Evolutionary conservation across 208 protist genomes (phyloP).

Genomic region (Sergeia podlipaevii): DNA sequence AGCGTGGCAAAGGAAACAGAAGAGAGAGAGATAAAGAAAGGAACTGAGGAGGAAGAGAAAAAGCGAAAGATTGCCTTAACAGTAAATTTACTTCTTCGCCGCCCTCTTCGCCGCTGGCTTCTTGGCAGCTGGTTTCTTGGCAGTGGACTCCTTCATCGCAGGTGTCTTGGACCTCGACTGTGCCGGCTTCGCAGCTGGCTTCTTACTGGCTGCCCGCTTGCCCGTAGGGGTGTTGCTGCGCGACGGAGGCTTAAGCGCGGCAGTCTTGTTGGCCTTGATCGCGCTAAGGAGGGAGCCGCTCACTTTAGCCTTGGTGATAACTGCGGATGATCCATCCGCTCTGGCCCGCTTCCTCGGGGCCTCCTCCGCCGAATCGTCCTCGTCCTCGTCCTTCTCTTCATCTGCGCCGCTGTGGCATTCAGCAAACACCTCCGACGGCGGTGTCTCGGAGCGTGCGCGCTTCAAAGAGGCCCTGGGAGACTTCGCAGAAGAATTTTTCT

Average conservation of each 20-base stretch:
- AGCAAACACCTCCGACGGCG: neutral
- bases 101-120: neutral
- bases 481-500: too few species aligned
- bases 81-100: neutral
- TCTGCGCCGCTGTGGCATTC: neutral
- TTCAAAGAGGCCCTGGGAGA: too few species aligned
- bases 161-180: too few species aligned
- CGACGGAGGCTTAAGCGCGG: too few species aligned
- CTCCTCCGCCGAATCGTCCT: neutral
- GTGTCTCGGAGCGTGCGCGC: neutral
- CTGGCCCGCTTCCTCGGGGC: neutral
- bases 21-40: neutral
- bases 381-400: neutral
- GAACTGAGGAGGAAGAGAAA: neutral
- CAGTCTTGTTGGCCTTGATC: constrained; percentile 8
- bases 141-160: too few species aligned
- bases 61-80: neutral
- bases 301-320: constrained; percentile 3
- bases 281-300: neutral
- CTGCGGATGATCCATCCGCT: neutral
- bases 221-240: too few species aligned
- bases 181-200: too few species aligned
- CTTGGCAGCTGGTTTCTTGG: too few species aligned
- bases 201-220: too few species aligned
- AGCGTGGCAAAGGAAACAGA: neutral